Conservation (phyloP, 768 basidiomycete genomes). For the Amanita molliuscula region DNA sequence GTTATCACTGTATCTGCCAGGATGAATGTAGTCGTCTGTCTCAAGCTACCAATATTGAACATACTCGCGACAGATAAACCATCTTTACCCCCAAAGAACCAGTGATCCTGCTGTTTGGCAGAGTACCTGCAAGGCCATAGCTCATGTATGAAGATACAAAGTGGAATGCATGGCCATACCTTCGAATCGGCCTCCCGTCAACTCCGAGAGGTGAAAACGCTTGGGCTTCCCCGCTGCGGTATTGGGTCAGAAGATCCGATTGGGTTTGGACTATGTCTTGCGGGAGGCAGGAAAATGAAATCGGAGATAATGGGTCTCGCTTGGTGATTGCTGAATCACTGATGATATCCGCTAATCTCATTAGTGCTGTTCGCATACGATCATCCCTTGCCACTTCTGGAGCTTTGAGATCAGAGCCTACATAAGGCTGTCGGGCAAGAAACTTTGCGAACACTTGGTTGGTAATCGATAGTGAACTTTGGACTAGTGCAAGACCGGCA, state of each 20-base stretch:
- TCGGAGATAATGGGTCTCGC: conserved; percentile 45
- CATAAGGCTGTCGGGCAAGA: conserved; percentile 40
- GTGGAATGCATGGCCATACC: conserved; percentile 23
- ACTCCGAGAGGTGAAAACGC: conserved; percentile 48
- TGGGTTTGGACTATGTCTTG: conserved; percentile 43
- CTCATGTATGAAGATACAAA: neutral
- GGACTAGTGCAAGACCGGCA: conserved; percentile 44
- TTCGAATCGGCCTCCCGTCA: conserved; percentile 52
- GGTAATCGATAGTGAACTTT: conserved; percentile 46
- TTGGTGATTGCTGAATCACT: conserved; percentile 32
- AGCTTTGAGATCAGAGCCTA: conserved; percentile 35
- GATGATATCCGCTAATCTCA: conserved; percentile 40
- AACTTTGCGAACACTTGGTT: conserved; percentile 59
- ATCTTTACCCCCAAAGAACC: conserved; percentile 50
- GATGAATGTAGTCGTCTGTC: neutral
- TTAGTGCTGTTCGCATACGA: conserved; percentile 47
- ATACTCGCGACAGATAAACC: conserved; percentile 47
- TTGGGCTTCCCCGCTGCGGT: conserved; percentile 28
- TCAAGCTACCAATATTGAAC: conserved; percentile 5
- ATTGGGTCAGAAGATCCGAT: conserved; percentile 34
- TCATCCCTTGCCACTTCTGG: conserved; percentile 26
- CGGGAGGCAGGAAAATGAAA: conserved; percentile 60
- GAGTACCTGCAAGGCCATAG: conserved; percentile 29
- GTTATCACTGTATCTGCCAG: neutral
- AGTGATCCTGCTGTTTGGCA: conserved; percentile 45